Conservation (phyloP, 1,284 basidiomycete species). For the Thelephora terrestris region DNA sequence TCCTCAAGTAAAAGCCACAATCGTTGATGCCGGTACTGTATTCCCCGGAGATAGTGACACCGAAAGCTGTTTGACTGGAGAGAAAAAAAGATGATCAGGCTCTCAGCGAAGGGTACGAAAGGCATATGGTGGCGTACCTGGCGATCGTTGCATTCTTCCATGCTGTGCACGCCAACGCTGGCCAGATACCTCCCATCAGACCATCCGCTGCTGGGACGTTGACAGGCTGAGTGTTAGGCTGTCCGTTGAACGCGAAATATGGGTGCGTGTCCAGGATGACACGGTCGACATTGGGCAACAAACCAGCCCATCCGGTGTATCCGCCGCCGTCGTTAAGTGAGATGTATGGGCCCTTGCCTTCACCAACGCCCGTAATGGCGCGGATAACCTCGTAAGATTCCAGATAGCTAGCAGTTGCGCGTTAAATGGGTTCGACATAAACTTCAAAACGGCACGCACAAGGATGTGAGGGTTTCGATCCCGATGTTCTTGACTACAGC, state of each 20-base stretch:
- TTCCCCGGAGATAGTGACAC: slow-evolving; percentile 44
- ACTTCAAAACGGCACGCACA: slow-evolving; percentile 19
- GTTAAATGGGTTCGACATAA: slow-evolving; percentile 7
- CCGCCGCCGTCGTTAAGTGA: slow-evolving; percentile 38
- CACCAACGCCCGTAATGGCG: slow-evolving; percentile 44
- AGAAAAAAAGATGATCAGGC: slow-evolving; percentile 21
- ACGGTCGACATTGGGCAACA: slow-evolving; percentile 46
- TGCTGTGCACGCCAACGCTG: slow-evolving; percentile 30
- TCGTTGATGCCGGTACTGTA: slow-evolving; percentile 38
- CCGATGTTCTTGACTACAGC: slow-evolving; percentile 30
- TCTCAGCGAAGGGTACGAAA: slow-evolving; percentile 28
- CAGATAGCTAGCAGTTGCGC: slow-evolving; percentile 38
- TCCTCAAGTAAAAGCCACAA: slow-evolving; percentile 37
- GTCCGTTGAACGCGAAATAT: slow-evolving; percentile 31
- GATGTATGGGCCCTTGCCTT: slow-evolving; percentile 47
- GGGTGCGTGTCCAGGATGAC: slow-evolving; percentile 36
- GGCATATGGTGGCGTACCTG: slow-evolving; percentile 24
- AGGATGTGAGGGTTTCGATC: slow-evolving; percentile 22
- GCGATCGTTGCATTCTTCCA: slow-evolving; percentile 43
- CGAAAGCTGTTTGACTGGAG: slow-evolving; percentile 31
- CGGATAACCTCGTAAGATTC: slow-evolving; percentile 46
- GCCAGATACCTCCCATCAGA: slow-evolving; percentile 24
- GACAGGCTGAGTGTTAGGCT: slow-evolving; percentile 26
- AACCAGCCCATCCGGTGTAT: slow-evolving; percentile 33
- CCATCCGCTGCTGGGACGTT: slow-evolving; percentile 20